Base-by-base conservation (phyloP, 108 stramenopile species). In the Epithemia pelagica region DNA sequence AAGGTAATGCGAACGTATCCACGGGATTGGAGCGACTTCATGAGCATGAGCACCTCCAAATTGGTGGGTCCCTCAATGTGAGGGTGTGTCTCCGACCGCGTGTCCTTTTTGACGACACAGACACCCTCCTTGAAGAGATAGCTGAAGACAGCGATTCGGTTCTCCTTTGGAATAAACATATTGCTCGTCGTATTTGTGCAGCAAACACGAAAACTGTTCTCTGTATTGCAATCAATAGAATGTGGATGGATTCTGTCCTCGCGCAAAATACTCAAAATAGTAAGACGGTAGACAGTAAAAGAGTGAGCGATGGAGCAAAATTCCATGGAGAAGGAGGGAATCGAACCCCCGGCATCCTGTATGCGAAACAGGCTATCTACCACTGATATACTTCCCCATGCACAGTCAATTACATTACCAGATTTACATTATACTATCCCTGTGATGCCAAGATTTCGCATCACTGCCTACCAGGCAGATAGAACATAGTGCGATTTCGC, bases 41-140 rank as follows among this genome's bases (percentile, higher is more conserved):
- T 93, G 56, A 97, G 84, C 70, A 82, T 91, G 55, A 98, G 74
- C 37, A 98, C 98, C 66, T 94, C 90, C 70, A 96, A 82, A 85
- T 96, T 96, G 78, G 86, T 76, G 52, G 84, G 80, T 55, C 94
- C 96, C 67, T 91, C 91, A 66, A 96, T 93, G 61, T 91, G 80
- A 70, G 92, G 93, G 66, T 96, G 93, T 62, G 89, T 92, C 52
- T 82, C 75, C 67, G 91, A 78, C 77, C 83, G 87, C 62, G 85
- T 80, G 81, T 98, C 98, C 90, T 98, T 98, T 90, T 96, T 95
- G 68, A 96, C 98, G 52, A 97, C 98, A 55, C 86, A 77, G 31
- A 95, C 95, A 52, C 96, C 96, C 86, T 94, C 96, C 72, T 93
- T 94, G 92, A 98, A 98, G 69, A 98, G 95, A 88, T 96, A 95